Percentiles rank a stretch among this genome's conserved stretches.
phyloP scores from a whole-genome alignment of 78 protist genomes.

The Bigelowiella natans region DNA sequence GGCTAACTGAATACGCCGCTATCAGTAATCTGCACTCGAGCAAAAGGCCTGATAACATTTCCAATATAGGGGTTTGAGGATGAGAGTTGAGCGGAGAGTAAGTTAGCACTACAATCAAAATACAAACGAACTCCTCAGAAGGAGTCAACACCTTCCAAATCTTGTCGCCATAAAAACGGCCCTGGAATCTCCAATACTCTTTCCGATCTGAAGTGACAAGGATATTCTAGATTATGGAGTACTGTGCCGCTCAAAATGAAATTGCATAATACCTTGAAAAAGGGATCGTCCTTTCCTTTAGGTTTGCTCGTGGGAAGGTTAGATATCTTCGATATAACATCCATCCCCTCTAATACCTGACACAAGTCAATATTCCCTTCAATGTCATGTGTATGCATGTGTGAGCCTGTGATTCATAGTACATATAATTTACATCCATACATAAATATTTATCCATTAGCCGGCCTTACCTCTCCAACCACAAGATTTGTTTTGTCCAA shows the following conservation, averaged over 20 bases:
- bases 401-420: no score
- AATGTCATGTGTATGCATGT: not conserved
- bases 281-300: not conserved
- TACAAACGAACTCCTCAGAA: no score
- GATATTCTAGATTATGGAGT: not conserved
- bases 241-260: not conserved
- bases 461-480: not conserved
- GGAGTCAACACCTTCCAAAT: not conserved
- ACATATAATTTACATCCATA: not conserved
- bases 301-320: not conserved
- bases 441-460: not conserved
- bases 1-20: no score
- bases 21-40: no score
- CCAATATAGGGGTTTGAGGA: no score
- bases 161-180: not conserved
- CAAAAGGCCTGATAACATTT: no score
- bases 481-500: not conserved
- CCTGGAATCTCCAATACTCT: not conserved
- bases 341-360: not conserved
- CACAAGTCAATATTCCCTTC: not conserved
- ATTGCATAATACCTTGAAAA: not conserved
- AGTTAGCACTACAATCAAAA: no score
- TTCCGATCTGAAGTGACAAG: not conserved
- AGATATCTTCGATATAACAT: not conserved
- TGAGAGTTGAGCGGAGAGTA: no score